Evolutionary conservation across 2,329 filamentous ascomycete genomes (phyloP), one percentile per base, ranked within the genome.

Genomic region (Colletotrichum karsti): DNA sequence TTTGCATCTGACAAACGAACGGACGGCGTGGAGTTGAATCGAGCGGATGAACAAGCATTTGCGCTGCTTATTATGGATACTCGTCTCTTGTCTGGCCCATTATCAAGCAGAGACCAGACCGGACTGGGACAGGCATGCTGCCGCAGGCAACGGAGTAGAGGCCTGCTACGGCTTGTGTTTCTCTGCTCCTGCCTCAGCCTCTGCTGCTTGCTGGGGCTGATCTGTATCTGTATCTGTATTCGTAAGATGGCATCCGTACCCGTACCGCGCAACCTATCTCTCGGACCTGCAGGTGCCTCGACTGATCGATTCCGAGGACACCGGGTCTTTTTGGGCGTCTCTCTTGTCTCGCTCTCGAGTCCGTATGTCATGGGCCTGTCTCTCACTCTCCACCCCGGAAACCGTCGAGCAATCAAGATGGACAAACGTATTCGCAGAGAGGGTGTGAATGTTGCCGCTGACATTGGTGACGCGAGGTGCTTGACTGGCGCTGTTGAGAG

Each of bases 31-130:
- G 60, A 65, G 65, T 67, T 37, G 13, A 58, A 67, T 64, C 61
- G 65, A 64, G 60, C 65, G 65, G 65, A 64, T 54, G 60, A 64
- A 64, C 65, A 67, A 67, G 65, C 65, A 67, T 67, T 67, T 50
- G 24, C 55, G 60, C 53, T 67, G 60, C 53, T 67, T 64, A 41
- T 48, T 67, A 59, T 64, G 64, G 64, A 30, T 46, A 63, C 53
- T 37, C 51, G 59, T 63, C 64, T 30, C 22, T 57, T 37, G 51
- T 56, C 59, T 53, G 51, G 35, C 46, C 60, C 64, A 41, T 67
- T 46, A 58, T 64, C 37, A 58, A 64, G 64, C 37, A 44, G 64
- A 64, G 46, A 58, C 53, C 60, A 64, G 46, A 35, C 64, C 60
- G 46, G 37, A 41, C 60, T 57, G 30, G 64, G 51, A 48, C 53